Percentiles rank a stretch among this genome's conserved stretches.
These are phyloP conservation scores for Escallonia herrerae DNA, from an alignment of 129 eudicot genomes.

Conservation along the genomic window DNA sequence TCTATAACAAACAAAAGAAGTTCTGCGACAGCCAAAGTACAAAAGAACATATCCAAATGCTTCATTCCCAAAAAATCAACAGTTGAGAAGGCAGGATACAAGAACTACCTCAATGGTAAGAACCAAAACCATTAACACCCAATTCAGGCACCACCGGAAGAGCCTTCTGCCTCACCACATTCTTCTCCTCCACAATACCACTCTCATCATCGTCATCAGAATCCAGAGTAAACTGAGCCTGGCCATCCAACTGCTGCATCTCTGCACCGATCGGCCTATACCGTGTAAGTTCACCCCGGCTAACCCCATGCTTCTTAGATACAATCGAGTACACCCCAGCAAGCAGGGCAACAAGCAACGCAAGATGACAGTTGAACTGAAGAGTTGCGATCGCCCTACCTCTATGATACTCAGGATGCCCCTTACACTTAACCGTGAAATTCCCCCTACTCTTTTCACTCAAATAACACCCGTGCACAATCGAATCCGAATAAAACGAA, in stretches of 20 bases:
- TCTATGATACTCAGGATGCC: conserved; percentile 82
- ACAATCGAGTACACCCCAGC: conserved; percentile 46
- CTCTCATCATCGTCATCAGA: conserved; percentile 60
- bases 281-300: conserved; percentile 19
- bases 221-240: conserved; percentile 64
- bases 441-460: conserved; percentile 74
- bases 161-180: conserved; percentile 31
- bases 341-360: conserved; percentile 53
- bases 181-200: conserved; percentile 32
- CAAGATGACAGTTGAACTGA: conserved; percentile 81
- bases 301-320: conserved; percentile 47
- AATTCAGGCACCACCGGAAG: conserved; percentile 24
- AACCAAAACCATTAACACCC: conserved; percentile 55
- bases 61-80: neutral
- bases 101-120: conserved; percentile 43
- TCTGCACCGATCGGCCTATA: conserved; percentile 77
- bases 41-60: conserved; percentile 11
- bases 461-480: conserved; percentile 59
- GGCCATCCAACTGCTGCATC: conserved; percentile 40
- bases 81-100: neutral
- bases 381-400: conserved; percentile 76
- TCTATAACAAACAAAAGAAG: conserved; percentile 10
- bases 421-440: conserved; percentile 71
- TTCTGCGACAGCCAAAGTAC: neutral
- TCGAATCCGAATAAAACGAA: conserved; percentile 55